Base-by-base conservation (phyloP, 176 grass and related monocot species). In the Cenchrus purpureus region DNA sequence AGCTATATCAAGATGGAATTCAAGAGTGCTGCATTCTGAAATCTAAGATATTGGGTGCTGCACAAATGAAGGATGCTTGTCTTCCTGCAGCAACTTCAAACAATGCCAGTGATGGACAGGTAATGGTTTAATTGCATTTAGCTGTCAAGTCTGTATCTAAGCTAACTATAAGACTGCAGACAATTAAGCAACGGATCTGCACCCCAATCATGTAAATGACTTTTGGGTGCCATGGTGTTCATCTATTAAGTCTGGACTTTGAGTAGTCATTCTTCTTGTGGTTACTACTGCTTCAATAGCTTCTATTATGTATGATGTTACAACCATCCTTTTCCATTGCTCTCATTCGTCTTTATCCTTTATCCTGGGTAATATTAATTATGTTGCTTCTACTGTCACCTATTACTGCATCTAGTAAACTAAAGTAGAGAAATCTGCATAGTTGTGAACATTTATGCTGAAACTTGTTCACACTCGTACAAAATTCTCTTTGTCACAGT, bases 21-120 rank as follows among this genome's bases (percentile, higher is more conserved):
- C 70, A 82, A 59, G 90, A 98, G 78, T 95, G 87, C 49, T 31
- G 17, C 87, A 77, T 78, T 88, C 65, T 99, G 63, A 92, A 99
- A 99, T 89, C 80, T 28, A 88, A 85, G 78, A 86, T 96, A 91
- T 92, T 22, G 44, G 72, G 58, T 82, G 46, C 82, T 79, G 42
- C 74, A 73, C 78, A 83, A 71, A 80, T 76, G 78, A 89, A 86
- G 56, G 71, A 82, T 9, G 66, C 61, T 51, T 65, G 61, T 88
- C 32, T 65, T 86, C 53, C 57, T 80, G 40, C 46, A 65, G 69
- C 44, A 68, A 81, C 57, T 83, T 65, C 29, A 49, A 74, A 65
- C 52, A 45, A 29, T 78, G 52, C 75, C 88, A 73, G 65, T 58
- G 48, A 85, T 57, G 62, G 73, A 86, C 82, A 88, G 93, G 90